Percentiles rank a stretch among this genome's conserved stretches.
Evolutionary conservation across 805 yeast species (phyloP).

Genomic region (Pichia rugopelliculosa): DNA sequence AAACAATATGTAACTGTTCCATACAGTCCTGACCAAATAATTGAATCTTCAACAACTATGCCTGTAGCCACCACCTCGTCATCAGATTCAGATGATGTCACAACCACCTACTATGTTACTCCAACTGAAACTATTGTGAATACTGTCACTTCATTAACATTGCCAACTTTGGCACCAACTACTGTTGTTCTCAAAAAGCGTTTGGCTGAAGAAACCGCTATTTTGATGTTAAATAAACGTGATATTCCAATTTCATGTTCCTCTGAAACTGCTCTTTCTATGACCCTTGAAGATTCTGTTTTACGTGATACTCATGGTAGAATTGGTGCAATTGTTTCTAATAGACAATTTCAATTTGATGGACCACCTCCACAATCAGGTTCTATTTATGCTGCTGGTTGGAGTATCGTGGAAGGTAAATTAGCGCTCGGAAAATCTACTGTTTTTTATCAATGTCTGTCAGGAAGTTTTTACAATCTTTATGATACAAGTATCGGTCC

Average conservation of each 20-base stretch:
- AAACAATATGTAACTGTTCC: conserved; percentile 7
- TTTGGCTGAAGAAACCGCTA: conserved; percentile 15
- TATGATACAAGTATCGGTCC: conserved; percentile 56
- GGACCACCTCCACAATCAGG: conserved; percentile 82
- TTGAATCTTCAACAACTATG: not conserved
- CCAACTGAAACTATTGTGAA: conserved; percentile 26
- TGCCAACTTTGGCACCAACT: conserved; percentile 14
- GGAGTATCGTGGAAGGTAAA: conserved; percentile 53
- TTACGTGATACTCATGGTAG: conserved; percentile 57
- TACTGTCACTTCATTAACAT: conserved; percentile 21
- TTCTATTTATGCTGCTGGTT: conserved; percentile 57
- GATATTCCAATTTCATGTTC: conserved; percentile 35
- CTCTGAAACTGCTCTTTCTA: conserved; percentile 42
- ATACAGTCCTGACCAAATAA: not conserved
- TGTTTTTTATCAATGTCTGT: conserved; percentile 65
- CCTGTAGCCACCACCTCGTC: conserved; percentile 14
- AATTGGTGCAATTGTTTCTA: conserved; percentile 73
- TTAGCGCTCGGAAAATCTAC: conserved; percentile 57
- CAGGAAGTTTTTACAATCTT: conserved; percentile 74
- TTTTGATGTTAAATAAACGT: conserved; percentile 10
- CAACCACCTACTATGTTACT: conserved; percentile 23
- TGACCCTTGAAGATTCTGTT: conserved; percentile 44
- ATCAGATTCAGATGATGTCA: conserved; percentile 22
- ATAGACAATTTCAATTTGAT: conserved; percentile 75
- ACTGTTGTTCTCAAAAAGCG: conserved; percentile 23